Conservation (phyloP, 2,329 filamentous ascomycete species). For the Aspergillus fructus region DNA sequence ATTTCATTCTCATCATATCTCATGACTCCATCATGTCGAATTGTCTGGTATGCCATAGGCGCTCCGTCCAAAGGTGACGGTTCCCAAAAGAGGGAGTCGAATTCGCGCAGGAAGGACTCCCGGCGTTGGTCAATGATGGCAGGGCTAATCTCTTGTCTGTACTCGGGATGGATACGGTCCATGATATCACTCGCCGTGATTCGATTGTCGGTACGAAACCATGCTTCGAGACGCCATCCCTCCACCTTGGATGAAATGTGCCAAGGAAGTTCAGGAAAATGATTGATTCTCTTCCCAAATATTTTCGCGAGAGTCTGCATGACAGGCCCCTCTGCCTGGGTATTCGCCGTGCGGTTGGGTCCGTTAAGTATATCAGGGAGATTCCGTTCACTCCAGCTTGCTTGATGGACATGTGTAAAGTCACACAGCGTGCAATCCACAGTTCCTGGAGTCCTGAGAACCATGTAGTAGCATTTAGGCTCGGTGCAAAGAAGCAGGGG, state of each 20-base stretch:
- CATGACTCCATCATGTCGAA: too few species aligned
- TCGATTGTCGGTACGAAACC: conserved; percentile 25
- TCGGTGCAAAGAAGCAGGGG: too few species aligned
- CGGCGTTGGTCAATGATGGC: conserved; percentile 14
- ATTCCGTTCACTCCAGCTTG: too few species aligned
- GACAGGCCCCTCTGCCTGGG: background rate
- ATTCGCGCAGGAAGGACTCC: conserved; percentile 13
- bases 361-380: conserved; percentile 27
- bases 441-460: too few species aligned
- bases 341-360: conserved; percentile 14
- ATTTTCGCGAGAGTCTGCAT: conserved; percentile 13
- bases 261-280: conserved; percentile 15
- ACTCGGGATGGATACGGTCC: conserved; percentile 21
- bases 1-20: too few species aligned
- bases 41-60: too few species aligned
- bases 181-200: conserved; percentile 24
- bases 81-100: conserved; percentile 16
- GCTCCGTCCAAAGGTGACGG: too few species aligned
- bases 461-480: too few species aligned
- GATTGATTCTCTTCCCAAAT: conserved; percentile 15
- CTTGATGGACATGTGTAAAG: too few species aligned
- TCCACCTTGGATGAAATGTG: conserved; percentile 23
- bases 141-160: background rate
- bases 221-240: conserved; percentile 27
- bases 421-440: too few species aligned